Base-by-base conservation (phyloP, 768 basidiomycete species). In the Mrakia frigida region DNA sequence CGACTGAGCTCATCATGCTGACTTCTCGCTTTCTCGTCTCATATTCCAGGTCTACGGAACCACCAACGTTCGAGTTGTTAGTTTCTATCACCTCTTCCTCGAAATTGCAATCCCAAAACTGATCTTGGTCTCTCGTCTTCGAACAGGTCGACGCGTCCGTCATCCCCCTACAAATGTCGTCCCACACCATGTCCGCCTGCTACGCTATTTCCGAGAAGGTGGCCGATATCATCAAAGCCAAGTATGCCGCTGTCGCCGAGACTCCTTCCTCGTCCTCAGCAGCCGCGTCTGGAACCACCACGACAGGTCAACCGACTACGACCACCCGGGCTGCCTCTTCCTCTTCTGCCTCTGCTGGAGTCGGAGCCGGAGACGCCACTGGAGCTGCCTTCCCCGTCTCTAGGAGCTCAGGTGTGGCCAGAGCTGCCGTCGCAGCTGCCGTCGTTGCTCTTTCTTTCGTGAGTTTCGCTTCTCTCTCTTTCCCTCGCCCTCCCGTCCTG, bases 141-240 rank as follows among this genome's bases (percentile, higher is more conserved):
- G 21, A 56, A 50, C 56, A 56, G 41, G 86, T 87, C 0, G 88
- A 88, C 80, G 86, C 86, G 23, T 86, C 85, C 52, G 79, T 87
- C 10, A 80, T 87, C 77, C 87, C 88, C 9, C 75, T 87, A 53
- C 86, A 87, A 74, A 2, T 74, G 6, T 74, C 73, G 33, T 70
- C 75, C 33, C 75, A 77, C 52, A 28, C 72, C 56, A 77, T 77
- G 75, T 33, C 59, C n/a, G 50, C 41, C 68, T 37, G 82, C 23
- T 86, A 86, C 79, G 87, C 86, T 59, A 82, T 87, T 41, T 87
- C 87, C 3, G 87, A 88, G 80, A 85, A 85, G 79, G 87, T 84
- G 0, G 84, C 85, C 23, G 84, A 84, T 69, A 82, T 87, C 78
- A 85, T 86, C 80, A 84, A 84, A 70, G 81, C 82, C 33, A 5